phyloP scores from a whole-genome alignment of 1,284 basidiomycete genomes.

The Fomitiporia mediterranea region DNA sequence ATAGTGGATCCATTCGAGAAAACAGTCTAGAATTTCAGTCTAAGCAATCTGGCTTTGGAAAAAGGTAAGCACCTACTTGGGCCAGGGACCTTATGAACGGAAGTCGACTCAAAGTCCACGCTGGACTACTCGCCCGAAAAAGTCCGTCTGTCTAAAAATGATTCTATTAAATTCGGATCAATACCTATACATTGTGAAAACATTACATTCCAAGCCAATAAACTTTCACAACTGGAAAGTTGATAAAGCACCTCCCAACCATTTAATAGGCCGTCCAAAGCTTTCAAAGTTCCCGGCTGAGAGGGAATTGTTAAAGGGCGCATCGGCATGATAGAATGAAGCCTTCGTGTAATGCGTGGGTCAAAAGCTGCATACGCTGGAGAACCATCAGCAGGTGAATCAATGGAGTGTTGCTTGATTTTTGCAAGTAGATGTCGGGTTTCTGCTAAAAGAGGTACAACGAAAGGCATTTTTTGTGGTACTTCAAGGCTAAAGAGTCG shows the following conservation, averaged over 20 bases:
- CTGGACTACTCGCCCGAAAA: conserved; percentile 1
- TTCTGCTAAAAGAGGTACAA: conserved; percentile 30
- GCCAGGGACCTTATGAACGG: conserved; percentile 1
- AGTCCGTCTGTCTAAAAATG: conserved; percentile 32
- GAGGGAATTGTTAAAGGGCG: conserved; percentile 52
- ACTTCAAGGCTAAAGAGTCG: conserved; percentile 13
- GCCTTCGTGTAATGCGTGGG: conserved; percentile 59
- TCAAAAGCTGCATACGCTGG: conserved; percentile 59
- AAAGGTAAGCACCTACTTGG: conserved; percentile 16
- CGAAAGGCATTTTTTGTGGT: conserved; percentile 12
- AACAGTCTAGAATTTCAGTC: conserved; percentile 38
- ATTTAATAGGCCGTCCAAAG: conserved; percentile 46
- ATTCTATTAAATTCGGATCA: conserved; percentile 35
- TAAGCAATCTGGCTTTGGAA: neutral
- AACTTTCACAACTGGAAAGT: conserved; percentile 39
- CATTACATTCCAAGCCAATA: conserved; percentile 63
- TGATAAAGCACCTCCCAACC: conserved; percentile 51
- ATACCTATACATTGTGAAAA: neutral
- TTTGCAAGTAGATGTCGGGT: conserved; percentile 41
- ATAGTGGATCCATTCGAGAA: conserved; percentile 56
- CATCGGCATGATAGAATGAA: conserved; percentile 74
- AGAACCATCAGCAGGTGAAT: conserved; percentile 40
- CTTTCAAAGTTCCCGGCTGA: conserved; percentile 48
- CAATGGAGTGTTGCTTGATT: conserved; percentile 36
- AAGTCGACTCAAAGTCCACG: neutral